These are phyloP conservation scores for Entomophthora muscae DNA, from an alignment of 371 early-diverging fungal species.

Conservation along the genomic window DNA sequence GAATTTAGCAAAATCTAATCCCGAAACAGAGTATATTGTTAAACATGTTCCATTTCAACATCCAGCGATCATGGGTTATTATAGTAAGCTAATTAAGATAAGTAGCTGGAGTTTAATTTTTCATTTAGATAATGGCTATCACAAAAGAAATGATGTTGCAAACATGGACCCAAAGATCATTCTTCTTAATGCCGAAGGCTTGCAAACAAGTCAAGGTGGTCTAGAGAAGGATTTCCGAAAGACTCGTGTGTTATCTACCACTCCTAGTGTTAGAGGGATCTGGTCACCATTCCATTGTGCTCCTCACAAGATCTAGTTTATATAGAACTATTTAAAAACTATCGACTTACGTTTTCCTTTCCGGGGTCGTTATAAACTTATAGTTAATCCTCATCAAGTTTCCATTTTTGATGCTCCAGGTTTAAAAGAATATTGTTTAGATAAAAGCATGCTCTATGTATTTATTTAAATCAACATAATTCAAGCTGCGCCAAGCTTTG, in stretches of 20 bases:
- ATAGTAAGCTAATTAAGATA: slow-evolving; percentile 35
- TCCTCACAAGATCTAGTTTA: slow-evolving; percentile 36
- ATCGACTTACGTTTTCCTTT: neutral
- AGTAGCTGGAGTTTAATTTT: too few relatives aligned
- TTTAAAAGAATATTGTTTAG: too few relatives aligned
- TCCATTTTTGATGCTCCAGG: too few relatives aligned
- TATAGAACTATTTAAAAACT: neutral
- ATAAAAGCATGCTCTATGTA: too few relatives aligned
- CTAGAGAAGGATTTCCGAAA: slow-evolving; percentile 29
- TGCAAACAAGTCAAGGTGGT: slow-evolving; percentile 35
- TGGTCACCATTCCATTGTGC: slow-evolving; percentile 72
- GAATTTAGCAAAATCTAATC: slow-evolving; percentile 48
- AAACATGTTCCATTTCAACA: slow-evolving; percentile 58
- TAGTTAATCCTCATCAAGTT: too few relatives aligned
- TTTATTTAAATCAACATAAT: too few relatives aligned
- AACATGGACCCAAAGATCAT: slow-evolving; percentile 41
- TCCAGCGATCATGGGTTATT: slow-evolving; percentile 54
- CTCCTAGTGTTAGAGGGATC: slow-evolving; percentile 67
- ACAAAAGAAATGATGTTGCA: slow-evolving; percentile 51
- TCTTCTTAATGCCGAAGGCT: slow-evolving; percentile 21
- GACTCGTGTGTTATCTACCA: slow-evolving; percentile 42
- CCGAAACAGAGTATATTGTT: slow-evolving; percentile 64
- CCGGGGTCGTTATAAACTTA: too few relatives aligned
- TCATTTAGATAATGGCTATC: slow-evolving; percentile 42
- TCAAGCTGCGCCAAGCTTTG: too few relatives aligned